These are phyloP conservation scores for Priceomyces fermenticarens DNA, from an alignment of 805 yeast species.

Conservation along the genomic window DNA sequence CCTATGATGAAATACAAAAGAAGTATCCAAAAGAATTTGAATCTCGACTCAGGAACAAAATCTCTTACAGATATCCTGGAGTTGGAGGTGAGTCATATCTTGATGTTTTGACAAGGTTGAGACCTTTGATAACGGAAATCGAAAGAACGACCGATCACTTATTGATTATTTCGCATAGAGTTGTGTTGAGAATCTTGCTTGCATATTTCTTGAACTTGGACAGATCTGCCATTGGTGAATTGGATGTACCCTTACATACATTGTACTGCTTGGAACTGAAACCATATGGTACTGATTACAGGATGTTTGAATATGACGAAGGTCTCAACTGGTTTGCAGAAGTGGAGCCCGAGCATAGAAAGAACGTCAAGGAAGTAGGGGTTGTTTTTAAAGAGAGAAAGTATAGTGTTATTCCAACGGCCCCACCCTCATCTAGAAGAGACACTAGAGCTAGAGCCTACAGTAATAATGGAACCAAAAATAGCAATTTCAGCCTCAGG, in stretches of 20 bases:
- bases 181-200: constrained; percentile 79
- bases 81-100: constrained; percentile 95
- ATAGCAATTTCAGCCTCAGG: constrained; percentile 21
- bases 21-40: constrained; percentile 75
- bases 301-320: constrained; percentile 84
- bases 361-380: constrained; percentile 66
- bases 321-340: constrained; percentile 70
- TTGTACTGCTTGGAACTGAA: constrained; percentile 86
- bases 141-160: constrained; percentile 90
- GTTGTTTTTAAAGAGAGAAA: constrained; percentile 67
- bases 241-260: constrained; percentile 91
- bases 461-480: constrained; percentile 4
- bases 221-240: constrained; percentile 76
- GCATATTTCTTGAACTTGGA: constrained; percentile 87
- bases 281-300: constrained; percentile 95
- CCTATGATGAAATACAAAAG: constrained; percentile 79
- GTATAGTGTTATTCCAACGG: constrained; percentile 74
- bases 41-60: constrained; percentile 71
- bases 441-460: constrained; percentile 7
- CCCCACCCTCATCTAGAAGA: constrained; percentile 45
- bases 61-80: constrained; percentile 91
- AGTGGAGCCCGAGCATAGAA: constrained; percentile 54
- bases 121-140: constrained; percentile 88
- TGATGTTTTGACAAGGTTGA: constrained; percentile 85
- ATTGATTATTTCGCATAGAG: constrained; percentile 82